Percentiles rank a stretch among this genome's conserved stretches.
phyloP scores from a whole-genome alignment of 495 filamentous ascomycete species.

The Glonium stellatum region DNA sequence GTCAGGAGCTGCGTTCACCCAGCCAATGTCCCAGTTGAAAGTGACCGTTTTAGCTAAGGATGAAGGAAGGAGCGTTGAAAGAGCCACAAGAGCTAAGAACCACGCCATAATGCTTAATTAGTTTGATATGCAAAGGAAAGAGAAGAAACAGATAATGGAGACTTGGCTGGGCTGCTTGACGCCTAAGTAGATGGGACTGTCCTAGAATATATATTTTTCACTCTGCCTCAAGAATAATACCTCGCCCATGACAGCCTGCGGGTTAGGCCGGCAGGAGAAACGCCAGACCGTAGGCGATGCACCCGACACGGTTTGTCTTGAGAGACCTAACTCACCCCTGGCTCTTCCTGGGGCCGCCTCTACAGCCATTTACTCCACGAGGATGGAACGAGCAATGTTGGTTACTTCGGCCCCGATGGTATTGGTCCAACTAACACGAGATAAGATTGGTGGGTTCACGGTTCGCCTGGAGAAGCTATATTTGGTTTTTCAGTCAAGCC shows the following conservation, averaged over 20 bases:
- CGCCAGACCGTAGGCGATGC: neutral
- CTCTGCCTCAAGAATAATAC: neutral
- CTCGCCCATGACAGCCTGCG: neutral
- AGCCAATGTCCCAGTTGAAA: constrained; percentile 21
- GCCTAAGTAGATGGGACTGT: neutral
- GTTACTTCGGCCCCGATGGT: neutral
- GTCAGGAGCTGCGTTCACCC: constrained; percentile 22
- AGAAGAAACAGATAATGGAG: neutral
- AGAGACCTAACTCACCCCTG: neutral
- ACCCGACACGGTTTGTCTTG: neutral
- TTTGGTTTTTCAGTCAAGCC: too few relatives aligned
- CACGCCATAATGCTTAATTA: neutral
- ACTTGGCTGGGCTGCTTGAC: neutral
- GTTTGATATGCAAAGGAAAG: neutral
- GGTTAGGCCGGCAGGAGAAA: neutral
- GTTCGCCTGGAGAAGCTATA: neutral
- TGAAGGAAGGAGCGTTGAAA: neutral
- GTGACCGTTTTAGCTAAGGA: constrained; percentile 8
- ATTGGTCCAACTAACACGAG: neutral
- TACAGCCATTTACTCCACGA: neutral
- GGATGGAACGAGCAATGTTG: neutral
- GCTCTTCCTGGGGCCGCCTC: neutral
- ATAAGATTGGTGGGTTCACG: neutral
- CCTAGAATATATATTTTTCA: neutral
- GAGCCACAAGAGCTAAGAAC: neutral